A percentile compares a stretch with the other conserved stretches of the same genome.
Evolutionary conservation across 768 basidiomycete species (phyloP).

Genomic region (Crepidotus variabilis): DNA sequence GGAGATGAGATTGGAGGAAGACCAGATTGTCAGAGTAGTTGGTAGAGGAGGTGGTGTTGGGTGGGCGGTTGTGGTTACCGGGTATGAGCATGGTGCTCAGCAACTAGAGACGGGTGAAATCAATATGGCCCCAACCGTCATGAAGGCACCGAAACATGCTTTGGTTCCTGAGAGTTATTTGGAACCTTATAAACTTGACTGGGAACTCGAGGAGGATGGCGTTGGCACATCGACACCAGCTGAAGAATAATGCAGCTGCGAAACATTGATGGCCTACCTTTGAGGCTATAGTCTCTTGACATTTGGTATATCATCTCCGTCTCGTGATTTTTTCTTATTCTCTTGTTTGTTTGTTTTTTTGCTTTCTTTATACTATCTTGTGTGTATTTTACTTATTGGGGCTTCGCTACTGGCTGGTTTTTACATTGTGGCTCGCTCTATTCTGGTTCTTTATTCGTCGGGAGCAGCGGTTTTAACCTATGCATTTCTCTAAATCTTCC

Average conservation of each 20-base stretch:
- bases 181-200: constrained; percentile 49
- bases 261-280: neutral
- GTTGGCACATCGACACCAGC: neutral
- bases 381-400: neutral
- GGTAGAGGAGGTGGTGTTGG: constrained; percentile 77
- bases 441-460: no score
- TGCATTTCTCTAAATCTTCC: no score
- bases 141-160: constrained; percentile 41
- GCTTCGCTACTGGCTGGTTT: no score
- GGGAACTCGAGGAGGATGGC: constrained; percentile 23
- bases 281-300: neutral
- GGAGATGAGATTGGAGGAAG: constrained; percentile 79
- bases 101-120: constrained; percentile 6
- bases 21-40: constrained; percentile 68
- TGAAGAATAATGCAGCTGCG: neutral
- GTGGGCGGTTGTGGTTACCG: constrained; percentile 69
- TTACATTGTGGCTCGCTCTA: no score
- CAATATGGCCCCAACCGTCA: constrained; percentile 11
- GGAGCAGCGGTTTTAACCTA: no score
- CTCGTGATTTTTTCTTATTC: neutral
- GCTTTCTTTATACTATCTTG: neutral
- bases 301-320: neutral
- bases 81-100: constrained; percentile 5
- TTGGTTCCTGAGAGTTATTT: constrained; percentile 80
- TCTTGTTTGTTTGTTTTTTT: neutral